A percentile compares a stretch with the other conserved stretches of the same genome.
Evolutionary conservation across 2,329 filamentous ascomycete species (phyloP).

Genomic region (Calonectria crousiana): DNA sequence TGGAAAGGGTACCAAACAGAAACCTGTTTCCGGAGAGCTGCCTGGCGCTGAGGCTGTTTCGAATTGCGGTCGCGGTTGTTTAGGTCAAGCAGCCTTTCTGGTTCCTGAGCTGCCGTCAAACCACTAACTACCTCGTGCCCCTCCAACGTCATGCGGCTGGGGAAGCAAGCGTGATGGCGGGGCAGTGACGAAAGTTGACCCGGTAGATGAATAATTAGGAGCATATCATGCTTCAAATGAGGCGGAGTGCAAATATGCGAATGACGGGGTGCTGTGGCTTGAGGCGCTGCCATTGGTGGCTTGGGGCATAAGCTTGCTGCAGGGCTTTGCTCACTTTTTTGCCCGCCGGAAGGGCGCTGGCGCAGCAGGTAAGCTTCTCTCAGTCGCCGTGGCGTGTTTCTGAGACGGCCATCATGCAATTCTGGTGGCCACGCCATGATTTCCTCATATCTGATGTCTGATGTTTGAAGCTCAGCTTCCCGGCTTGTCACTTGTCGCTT

Average conservation of each 20-base stretch:
- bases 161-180: conserved; percentile 18
- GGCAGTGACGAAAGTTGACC: conserved; percentile 16
- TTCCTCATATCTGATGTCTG: conserved; percentile 17
- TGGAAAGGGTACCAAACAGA: not conserved
- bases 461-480: conserved; percentile 5
- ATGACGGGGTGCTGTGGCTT: not conserved
- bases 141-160: conserved; percentile 29
- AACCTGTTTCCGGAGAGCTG: conserved; percentile 25
- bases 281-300: conserved; percentile 5
- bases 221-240: not conserved
- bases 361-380: conserved; percentile 17
- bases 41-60: conserved; percentile 35
- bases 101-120: conserved; percentile 11
- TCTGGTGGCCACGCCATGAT: conserved; percentile 23
- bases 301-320: conserved; percentile 7
- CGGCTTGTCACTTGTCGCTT: conserved; percentile 8
- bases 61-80: not conserved
- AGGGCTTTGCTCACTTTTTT: conserved; percentile 21
- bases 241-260: not conserved
- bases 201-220: not conserved
- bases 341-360: not conserved
- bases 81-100: conserved; percentile 18
- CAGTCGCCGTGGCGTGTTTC: conserved; percentile 29
- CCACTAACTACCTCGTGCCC: conserved; percentile 14
- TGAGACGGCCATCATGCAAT: conserved; percentile 28